phyloP scores from a whole-genome alignment of 2,329 filamentous ascomycete species.

The Neoscytalidium dimidiatum region DNA sequence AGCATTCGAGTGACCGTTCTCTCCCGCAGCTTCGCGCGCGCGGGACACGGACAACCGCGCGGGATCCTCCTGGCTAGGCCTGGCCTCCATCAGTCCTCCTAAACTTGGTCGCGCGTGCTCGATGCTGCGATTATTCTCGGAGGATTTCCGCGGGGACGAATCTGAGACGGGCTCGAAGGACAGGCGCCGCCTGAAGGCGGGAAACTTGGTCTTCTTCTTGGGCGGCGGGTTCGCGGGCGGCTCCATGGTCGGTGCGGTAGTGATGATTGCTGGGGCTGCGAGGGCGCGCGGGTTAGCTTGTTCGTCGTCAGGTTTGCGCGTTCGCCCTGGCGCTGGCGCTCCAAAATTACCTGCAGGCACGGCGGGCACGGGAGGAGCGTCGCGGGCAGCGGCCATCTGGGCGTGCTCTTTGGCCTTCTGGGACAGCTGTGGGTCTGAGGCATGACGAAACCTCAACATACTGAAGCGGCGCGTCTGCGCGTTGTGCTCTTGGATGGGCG shows the following conservation, averaged over 20 bases:
- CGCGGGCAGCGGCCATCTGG: constrained; percentile 45
- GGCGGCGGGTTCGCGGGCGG: constrained; percentile 24
- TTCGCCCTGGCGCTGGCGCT: constrained; percentile 20
- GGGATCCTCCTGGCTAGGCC: constrained; percentile 37
- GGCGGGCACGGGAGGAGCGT: constrained; percentile 51
- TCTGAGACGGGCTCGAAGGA: constrained; percentile 35
- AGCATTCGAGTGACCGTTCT: constrained; percentile 58
- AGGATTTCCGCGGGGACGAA: constrained; percentile 31
- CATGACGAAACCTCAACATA: constrained; percentile 83
- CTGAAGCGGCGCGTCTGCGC: constrained; percentile 57
- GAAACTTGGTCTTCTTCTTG: constrained; percentile 35
- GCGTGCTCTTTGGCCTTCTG: constrained; percentile 70
- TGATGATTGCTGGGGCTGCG: constrained; percentile 72
- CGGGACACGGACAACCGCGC: constrained; percentile 63
- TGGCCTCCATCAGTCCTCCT: neutral
- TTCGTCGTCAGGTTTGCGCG: constrained; percentile 12
- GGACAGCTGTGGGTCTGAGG: constrained; percentile 87
- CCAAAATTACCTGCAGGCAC: constrained; percentile 36
- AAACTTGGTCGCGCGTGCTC: constrained; percentile 12
- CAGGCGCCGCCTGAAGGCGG: constrained; percentile 36
- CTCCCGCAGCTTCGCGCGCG: constrained; percentile 50
- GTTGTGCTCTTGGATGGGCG: constrained; percentile 36
- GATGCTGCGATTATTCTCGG: constrained; percentile 34
- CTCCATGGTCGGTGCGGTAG: constrained; percentile 77
- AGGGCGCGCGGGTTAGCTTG: constrained; percentile 28